These are phyloP conservation scores for Madurella mycetomatis DNA, from an alignment of 2,329 filamentous ascomycete species.

Conservation along the genomic window DNA sequence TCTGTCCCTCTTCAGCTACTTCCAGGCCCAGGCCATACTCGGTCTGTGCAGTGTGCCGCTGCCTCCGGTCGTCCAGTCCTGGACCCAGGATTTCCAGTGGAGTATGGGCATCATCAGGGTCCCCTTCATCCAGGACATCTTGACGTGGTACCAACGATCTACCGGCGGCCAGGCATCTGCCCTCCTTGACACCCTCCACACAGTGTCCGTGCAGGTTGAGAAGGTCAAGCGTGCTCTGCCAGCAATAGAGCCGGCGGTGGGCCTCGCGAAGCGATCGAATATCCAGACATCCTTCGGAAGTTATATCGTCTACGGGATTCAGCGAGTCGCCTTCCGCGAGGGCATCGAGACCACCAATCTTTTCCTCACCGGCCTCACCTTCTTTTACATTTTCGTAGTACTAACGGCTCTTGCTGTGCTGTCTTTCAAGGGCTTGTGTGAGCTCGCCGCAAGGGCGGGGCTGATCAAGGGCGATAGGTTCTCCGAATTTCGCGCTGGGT, in stretches of 20 bases:
- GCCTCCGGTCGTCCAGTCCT: slow-evolving; percentile 75
- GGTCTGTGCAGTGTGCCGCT: slow-evolving; percentile 71
- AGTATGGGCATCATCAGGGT: slow-evolving; percentile 84
- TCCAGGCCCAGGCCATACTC: slow-evolving; percentile 81
- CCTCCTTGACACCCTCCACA: slow-evolving; percentile 64
- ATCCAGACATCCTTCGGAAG: slow-evolving; percentile 41
- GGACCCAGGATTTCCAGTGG: slow-evolving; percentile 92
- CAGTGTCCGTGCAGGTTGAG: slow-evolving; percentile 69
- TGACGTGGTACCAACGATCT: slow-evolving; percentile 83
- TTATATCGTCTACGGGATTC: slow-evolving; percentile 64
- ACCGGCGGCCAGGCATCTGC: slow-evolving; percentile 75
- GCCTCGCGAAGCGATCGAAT: slow-evolving; percentile 36
- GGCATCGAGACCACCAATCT: slow-evolving; percentile 78
- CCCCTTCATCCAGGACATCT: slow-evolving; percentile 70
- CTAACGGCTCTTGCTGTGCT: slow-evolving; percentile 65
- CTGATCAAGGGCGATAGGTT: slow-evolving; percentile 79
- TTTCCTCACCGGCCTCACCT: slow-evolving; percentile 77
- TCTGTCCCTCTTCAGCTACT: slow-evolving; percentile 78
- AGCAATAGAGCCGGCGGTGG: slow-evolving; percentile 28
- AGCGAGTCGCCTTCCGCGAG: slow-evolving; percentile 76
- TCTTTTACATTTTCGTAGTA: slow-evolving; percentile 74
- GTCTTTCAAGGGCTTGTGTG: slow-evolving; percentile 70
- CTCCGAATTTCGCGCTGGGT: slow-evolving; percentile 80
- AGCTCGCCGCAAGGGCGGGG: slow-evolving; percentile 62
- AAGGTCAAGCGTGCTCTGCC: slow-evolving; percentile 42